These are phyloP conservation scores for Senna siamea DNA, from an alignment of 306 rosid species.

Conservation along the genomic window DNA sequence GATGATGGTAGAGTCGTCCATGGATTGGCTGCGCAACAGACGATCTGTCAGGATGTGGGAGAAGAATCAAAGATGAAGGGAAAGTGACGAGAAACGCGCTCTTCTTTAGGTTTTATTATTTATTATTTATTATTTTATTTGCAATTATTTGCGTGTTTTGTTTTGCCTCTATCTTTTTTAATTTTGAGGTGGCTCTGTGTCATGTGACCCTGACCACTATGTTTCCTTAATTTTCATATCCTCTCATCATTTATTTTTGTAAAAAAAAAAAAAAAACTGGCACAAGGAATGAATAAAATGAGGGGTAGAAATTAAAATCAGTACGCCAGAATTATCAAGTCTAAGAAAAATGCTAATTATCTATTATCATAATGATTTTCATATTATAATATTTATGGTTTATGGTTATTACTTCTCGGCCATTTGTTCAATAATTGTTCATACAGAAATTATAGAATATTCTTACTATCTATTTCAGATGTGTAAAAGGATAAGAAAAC, in stretches of 20 bases:
- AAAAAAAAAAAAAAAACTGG: too few relatives aligned
- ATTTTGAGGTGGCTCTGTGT: constrained; percentile 18
- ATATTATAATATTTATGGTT: neutral
- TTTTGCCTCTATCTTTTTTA: constrained; percentile 18
- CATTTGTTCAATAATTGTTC: neutral
- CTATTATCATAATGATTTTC: too few relatives aligned
- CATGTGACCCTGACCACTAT: neutral
- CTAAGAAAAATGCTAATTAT: too few relatives aligned
- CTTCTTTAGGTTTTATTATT: neutral
- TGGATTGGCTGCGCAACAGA: constrained; percentile 4
- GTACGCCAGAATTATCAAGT: too few relatives aligned
- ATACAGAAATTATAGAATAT: neutral
- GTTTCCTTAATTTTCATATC: neutral
- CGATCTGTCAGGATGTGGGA: neutral
- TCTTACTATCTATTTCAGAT: neutral
- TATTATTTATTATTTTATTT: too few relatives aligned
- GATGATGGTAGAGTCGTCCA: constrained; percentile 37
- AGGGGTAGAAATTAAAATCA: too few relatives aligned
- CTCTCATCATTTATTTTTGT: neutral
- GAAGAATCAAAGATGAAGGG: constrained; percentile 4
- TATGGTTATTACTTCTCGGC: neutral
- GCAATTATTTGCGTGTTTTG: constrained; percentile 1
- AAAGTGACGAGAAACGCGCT: constrained; percentile 7
- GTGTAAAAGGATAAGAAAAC: neutral
- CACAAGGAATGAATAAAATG: too few relatives aligned